Percentiles rank a stretch among this genome's conserved stretches.
Conservation (phyloP, 1,139 yeast genomes). For the Diutina mesorugosa region DNA sequence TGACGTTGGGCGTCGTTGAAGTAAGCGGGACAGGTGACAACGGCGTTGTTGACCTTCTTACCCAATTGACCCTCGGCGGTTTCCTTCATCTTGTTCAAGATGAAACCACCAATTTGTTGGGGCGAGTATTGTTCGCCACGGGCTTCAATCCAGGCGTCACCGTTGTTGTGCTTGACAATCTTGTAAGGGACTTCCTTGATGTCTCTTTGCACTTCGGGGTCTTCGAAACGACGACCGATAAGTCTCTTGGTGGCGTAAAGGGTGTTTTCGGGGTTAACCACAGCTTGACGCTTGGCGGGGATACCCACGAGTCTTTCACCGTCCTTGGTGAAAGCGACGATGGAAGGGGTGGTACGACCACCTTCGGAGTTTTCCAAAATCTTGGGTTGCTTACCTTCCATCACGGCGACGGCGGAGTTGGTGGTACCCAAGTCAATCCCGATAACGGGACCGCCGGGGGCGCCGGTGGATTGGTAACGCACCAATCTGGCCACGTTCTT, state of each 20-base stretch:
- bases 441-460: constrained; percentile 68
- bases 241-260: constrained; percentile 96
- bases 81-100: constrained; percentile 93
- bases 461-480: constrained; percentile 29
- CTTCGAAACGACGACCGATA: constrained; percentile 97
- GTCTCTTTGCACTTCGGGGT: constrained; percentile 92
- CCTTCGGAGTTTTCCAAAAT: constrained; percentile 98
- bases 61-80: constrained; percentile 90
- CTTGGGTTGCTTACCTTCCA: constrained; percentile 95
- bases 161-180: constrained; percentile 89
- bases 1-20: constrained; percentile 98
- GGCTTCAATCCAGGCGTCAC: constrained; percentile 99
- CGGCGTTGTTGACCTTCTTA: constrained; percentile 75
- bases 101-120: constrained; percentile 95
- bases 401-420: constrained; percentile 96
- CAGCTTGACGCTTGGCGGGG: constrained; percentile 98
- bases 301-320: constrained; percentile 91
- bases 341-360: constrained; percentile 97
- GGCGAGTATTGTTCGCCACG: constrained; percentile 90
- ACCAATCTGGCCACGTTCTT: constrained; percentile 26
- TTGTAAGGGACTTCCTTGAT: constrained; percentile 94
- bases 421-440: constrained; percentile 99
- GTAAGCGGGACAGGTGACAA: constrained; percentile 95
- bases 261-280: constrained; percentile 96
- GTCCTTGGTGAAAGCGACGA: constrained; percentile 95